Conservation (phyloP, 208 protist species). For the Leishmania tropica region DNA sequence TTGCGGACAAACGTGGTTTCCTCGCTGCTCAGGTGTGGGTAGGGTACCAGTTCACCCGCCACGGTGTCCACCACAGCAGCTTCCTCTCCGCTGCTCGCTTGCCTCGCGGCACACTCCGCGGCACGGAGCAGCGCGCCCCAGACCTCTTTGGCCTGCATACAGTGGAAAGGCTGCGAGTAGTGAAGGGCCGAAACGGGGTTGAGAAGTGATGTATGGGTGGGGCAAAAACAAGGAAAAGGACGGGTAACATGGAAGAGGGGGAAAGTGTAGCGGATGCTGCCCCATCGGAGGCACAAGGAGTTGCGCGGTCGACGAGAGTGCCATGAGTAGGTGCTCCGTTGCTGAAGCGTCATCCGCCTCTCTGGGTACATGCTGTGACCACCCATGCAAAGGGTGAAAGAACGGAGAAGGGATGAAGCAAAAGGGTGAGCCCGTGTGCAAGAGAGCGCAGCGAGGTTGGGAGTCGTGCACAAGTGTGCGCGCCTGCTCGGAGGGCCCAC, state of each 20-base stretch:
- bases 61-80: slow-evolving; percentile 47
- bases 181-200: neutral
- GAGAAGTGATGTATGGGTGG: neutral
- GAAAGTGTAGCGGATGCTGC: neutral
- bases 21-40: slow-evolving; percentile 21
- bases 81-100: slow-evolving; percentile 11
- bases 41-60: slow-evolving; percentile 33
- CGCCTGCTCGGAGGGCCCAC: neutral
- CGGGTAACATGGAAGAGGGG: neutral
- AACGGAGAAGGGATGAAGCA: neutral
- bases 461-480: neutral
- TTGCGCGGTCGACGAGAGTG: neutral
- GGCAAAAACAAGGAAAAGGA: neutral
- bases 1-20: slow-evolving; percentile 53
- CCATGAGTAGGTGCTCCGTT: neutral
- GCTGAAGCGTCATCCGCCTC: neutral
- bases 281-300: neutral
- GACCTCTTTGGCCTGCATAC: slow-evolving; percentile 55
- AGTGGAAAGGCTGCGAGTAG: neutral
- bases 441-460: neutral
- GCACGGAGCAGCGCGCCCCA: slow-evolving; percentile 60
- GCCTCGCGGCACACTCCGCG: slow-evolving; percentile 30
- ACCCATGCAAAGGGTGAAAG: neutral
- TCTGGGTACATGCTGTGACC: neutral
- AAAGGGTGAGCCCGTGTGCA: neutral